Base-by-base conservation (phyloP, 352 stramenopile species). In the Globisporangium nagaii region DNA sequence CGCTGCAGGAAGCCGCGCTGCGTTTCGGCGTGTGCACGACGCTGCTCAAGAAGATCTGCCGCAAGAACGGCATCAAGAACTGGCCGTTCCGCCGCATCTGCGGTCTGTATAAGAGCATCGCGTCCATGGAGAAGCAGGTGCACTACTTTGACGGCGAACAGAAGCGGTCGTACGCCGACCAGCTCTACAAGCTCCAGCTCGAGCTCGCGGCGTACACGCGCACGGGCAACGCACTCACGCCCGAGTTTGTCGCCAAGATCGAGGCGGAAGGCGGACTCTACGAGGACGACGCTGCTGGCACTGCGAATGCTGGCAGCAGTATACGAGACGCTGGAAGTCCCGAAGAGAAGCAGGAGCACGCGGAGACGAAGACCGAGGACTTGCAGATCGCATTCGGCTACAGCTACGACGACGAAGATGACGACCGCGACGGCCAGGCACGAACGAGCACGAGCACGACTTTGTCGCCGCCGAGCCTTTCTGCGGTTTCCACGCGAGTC, bases 21-120 rank as follows among this genome's bases (percentile, higher is more conserved):
- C 70, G 67, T 27, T 86, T 86, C 55, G 75, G 75, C 3, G 67
- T 88, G 13, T 88, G 77, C 42, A 86, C 71, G 25, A 88, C 77
- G 17, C 31, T 86, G 6, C 56, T 88, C 35, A 88, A 88, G 65
- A 86, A 84, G 19, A 85, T 88, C 44, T 86, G 74, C 50, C 63
- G 77, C 13, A 70, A 75, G 34, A 82, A 79, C 30, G 77, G 77
- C 6, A 84, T 88, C 59, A 61, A 59, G 22, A 81, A 71, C 30
- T 88, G 77, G 77, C 77, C 77, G 22, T 81, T 74, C 57, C 68
- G 77, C 27, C 73, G 77, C 47, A 84, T 88, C 51, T 69, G 63
- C 37, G 72, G 69, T 1, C 59, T 87, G 13, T 68, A 70, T 19
- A 83, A 84, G 43, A 83, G 69, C 42, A 84, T 87, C 39, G 60